Conservation (phyloP, 2,329 filamentous ascomycete genomes). For the Lomentospora prolificans region DNA sequence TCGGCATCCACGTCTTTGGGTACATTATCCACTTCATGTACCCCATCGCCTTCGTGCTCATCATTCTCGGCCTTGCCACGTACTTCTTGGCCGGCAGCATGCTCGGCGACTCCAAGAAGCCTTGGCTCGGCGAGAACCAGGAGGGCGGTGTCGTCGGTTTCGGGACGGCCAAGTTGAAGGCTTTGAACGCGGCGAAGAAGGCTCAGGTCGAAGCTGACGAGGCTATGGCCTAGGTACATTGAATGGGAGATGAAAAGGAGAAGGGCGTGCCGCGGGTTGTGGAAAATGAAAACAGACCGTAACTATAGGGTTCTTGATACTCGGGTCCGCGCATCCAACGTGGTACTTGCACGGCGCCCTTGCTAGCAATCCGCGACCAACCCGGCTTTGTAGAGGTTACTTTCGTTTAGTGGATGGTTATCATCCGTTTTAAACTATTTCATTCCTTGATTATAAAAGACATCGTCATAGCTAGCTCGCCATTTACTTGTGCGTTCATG, state of each 20-base stretch:
- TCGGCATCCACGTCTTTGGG: slow-evolving; percentile 80
- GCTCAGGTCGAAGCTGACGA: background rate
- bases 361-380: no score
- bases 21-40: slow-evolving; percentile 80
- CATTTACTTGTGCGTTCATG: no score
- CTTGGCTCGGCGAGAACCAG: slow-evolving; percentile 86
- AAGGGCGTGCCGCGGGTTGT: background rate
- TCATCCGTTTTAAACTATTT: background rate
- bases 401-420: background rate
- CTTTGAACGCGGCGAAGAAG: slow-evolving; percentile 42
- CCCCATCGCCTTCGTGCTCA: slow-evolving; percentile 88
- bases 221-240: background rate
- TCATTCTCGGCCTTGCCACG: slow-evolving; percentile 72
- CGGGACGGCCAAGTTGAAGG: slow-evolving; percentile 75
- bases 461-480: no score
- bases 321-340: no score
- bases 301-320: no score
- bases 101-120: slow-evolving; percentile 83
- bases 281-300: background rate
- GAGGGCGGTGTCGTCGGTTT: slow-evolving; percentile 69
- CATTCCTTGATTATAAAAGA: background rate
- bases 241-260: background rate
- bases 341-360: no score
- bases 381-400: no score
- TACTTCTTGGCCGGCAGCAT: slow-evolving; percentile 82